A percentile compares a stretch with the other conserved stretches of the same genome.
These are phyloP conservation scores for Leishmania major DNA, from an alignment of 208 protist genomes.

Conservation along the genomic window DNA sequence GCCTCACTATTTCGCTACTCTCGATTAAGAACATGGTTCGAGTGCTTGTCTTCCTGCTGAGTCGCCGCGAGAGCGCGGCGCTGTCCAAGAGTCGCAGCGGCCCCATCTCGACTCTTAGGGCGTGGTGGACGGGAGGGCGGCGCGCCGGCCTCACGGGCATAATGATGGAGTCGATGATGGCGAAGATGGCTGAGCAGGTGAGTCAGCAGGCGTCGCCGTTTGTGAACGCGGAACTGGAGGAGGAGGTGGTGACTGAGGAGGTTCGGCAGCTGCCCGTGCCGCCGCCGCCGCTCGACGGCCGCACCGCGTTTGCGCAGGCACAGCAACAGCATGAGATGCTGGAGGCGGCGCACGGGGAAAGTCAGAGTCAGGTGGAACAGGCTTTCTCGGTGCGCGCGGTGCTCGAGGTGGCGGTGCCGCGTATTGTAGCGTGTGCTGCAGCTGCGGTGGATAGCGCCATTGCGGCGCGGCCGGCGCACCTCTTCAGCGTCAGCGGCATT, in stretches of 20 bases:
- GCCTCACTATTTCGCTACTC: constrained; percentile 63
- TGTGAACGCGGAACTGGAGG: constrained; percentile 36
- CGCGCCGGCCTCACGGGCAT: constrained; percentile 56
- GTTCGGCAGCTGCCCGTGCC: constrained; percentile 3
- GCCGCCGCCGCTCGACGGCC: constrained; percentile 27
- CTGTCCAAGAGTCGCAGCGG: constrained; percentile 20
- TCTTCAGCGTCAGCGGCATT: constrained; percentile 51
- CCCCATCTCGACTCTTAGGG: constrained; percentile 42
- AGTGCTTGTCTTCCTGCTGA: constrained; percentile 69
- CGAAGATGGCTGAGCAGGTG: constrained; percentile 37
- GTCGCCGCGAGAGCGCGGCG: constrained; percentile 50
- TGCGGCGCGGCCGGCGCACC: constrained; percentile 27
- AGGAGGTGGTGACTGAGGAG: constrained; percentile 24
- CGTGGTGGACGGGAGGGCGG: constrained; percentile 67
- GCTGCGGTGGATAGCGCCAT: constrained; percentile 41
- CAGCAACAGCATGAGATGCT: constrained; percentile 31
- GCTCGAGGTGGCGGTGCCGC: constrained; percentile 44
- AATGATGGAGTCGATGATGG: constrained; percentile 53
- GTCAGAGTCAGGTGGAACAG: constrained; percentile 27
- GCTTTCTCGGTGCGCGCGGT: constrained; percentile 59
- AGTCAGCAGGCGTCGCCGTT: constrained; percentile 60
- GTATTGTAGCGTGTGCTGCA: constrained; percentile 41
- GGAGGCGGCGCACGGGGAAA: constrained; percentile 29
- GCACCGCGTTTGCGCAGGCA: constrained; percentile 27
- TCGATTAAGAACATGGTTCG: constrained; percentile 69